Conservation (phyloP, 2,329 filamentous ascomycete genomes). For the Talaromyces sp. region DNA sequence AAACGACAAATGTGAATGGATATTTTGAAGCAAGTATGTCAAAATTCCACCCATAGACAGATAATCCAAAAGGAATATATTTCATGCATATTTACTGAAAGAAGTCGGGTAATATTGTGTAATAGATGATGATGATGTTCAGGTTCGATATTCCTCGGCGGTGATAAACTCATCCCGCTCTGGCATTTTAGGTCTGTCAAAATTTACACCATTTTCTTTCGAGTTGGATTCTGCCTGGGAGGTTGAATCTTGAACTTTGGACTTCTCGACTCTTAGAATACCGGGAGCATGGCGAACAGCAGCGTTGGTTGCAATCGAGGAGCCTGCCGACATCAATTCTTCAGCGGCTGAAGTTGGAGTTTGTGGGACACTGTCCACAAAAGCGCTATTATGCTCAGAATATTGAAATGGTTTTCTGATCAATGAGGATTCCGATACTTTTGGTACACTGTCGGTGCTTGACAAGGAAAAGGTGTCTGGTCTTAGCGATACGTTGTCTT, state of each 20-base stretch:
- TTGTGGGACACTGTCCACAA: not conserved
- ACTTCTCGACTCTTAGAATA: not conserved
- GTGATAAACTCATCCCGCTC: slow-evolving; percentile 27
- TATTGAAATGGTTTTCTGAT: not conserved
- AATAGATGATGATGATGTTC: not conserved
- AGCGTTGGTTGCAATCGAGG: not conserved
- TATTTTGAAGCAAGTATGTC: not conserved
- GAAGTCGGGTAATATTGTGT: no score
- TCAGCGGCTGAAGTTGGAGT: not conserved
- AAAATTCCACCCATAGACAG: not conserved
- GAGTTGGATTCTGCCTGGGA: not conserved
- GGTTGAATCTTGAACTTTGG: not conserved
- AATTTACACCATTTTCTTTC: not conserved
- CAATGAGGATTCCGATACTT: not conserved
- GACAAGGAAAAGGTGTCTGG: not conserved
- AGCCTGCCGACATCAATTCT: not conserved
- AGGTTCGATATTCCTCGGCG: slow-evolving; percentile 17
- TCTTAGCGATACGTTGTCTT: not conserved
- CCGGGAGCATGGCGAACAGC: slow-evolving; percentile 3
- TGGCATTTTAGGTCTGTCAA: slow-evolving; percentile 22
- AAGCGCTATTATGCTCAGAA: not conserved
- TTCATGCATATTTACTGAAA: not conserved
- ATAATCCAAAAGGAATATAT: not conserved
- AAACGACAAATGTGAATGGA: not conserved
- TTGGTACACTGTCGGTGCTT: not conserved